Evolutionary conservation across 495 filamentous ascomycete genomes (phyloP).

Genomic region (Staphylotrichum longicolle): DNA sequence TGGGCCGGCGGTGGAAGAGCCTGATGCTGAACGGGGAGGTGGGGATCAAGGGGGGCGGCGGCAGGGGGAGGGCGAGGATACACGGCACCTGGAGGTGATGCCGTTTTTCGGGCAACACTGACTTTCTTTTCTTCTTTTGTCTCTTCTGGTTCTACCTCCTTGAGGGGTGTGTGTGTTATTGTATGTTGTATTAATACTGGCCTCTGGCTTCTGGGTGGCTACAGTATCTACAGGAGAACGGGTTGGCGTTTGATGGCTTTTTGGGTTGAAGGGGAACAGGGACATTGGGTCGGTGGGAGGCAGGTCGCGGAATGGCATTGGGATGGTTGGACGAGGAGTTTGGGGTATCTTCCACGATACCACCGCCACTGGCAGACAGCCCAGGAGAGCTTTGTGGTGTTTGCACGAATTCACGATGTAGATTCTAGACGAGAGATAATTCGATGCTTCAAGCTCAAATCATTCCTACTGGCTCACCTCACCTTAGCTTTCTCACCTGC

Average conservation of each 20-base stretch:
- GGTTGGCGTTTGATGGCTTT: slow-evolving; percentile 6
- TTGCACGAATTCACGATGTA: slow-evolving; percentile 9
- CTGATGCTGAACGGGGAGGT: slow-evolving; percentile 62
- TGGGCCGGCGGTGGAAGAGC: slow-evolving; percentile 69
- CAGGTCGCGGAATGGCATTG: neutral
- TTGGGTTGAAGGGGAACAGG: neutral
- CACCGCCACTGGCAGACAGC: slow-evolving; percentile 3
- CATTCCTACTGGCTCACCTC: too few relatives aligned
- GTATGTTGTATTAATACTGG: slow-evolving; percentile 7
- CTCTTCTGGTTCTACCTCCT: neutral
- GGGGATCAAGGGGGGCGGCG: slow-evolving; percentile 50
- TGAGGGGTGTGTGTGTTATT: neutral
- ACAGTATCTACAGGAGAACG: neutral
- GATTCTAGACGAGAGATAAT: neutral
- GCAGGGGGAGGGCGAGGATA: slow-evolving; percentile 41
- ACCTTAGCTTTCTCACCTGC: neutral
- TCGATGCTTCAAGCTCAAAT: too few relatives aligned
- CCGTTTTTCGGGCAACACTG: neutral
- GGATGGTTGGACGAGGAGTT: slow-evolving; percentile 5
- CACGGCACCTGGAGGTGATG: slow-evolving; percentile 53
- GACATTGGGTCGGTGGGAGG: neutral
- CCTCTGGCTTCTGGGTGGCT: too few relatives aligned
- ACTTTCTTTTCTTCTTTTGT: neutral
- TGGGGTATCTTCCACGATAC: slow-evolving; percentile 5
- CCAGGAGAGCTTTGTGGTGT: neutral